A percentile compares a stretch with the other conserved stretches of the same genome.
Evolutionary conservation across 192 early-diverging fungal genomes (phyloP).

Genomic region (Linnemannia elongata): DNA sequence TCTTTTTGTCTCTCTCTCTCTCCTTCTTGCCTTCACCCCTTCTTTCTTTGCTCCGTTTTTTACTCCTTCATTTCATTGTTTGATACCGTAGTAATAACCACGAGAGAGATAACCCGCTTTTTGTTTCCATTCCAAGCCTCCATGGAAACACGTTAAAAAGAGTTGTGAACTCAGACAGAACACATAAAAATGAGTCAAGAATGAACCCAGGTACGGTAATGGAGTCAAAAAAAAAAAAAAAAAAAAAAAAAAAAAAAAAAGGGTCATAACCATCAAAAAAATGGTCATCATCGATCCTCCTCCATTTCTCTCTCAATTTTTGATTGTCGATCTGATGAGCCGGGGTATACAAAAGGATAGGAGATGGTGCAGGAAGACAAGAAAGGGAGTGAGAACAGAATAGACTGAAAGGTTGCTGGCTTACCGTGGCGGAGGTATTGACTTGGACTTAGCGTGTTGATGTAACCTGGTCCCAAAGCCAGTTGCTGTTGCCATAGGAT

Average conservation of each 20-base stretch:
- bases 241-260: neutral
- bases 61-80: neutral
- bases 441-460: slow-evolving; percentile 39
- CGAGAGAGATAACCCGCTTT: neutral
- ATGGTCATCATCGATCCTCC: slow-evolving; percentile 1
- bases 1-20: neutral
- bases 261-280: neutral
- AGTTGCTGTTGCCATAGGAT: slow-evolving; percentile 46
- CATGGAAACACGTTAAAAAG: neutral
- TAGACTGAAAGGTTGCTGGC: neutral
- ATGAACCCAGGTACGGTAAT: neutral
- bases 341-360: neutral
- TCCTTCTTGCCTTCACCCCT: neutral
- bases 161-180: neutral
- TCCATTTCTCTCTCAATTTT: neutral
- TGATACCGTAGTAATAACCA: neutral
- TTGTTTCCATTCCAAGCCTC: neutral
- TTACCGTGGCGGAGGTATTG: slow-evolving; percentile 47
- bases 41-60: neutral
- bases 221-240: neutral
- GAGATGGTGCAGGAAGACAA: neutral
- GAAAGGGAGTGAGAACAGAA: neutral
- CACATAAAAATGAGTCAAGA: slow-evolving; percentile 1
- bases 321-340: neutral
- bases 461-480: slow-evolving; percentile 37